Percentiles rank a stretch among this genome's conserved stretches.
Evolutionary conservation across 352 stramenopile species (phyloP).

Genomic region (Pythium apleroticum): DNA sequence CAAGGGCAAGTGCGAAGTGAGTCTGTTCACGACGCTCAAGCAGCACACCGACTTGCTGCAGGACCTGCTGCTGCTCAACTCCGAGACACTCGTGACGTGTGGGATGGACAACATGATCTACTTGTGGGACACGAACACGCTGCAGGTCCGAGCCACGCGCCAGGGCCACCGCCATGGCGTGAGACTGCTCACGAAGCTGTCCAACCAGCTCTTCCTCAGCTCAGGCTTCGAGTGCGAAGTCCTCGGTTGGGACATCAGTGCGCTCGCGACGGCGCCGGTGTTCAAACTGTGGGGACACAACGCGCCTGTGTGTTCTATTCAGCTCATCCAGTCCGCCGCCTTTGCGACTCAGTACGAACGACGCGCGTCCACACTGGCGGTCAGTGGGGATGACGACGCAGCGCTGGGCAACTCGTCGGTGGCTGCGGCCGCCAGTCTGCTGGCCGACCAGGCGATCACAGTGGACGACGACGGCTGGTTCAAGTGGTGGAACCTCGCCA

Average conservation of each 20-base stretch:
- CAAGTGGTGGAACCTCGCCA: constrained; percentile 77
- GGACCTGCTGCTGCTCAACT: constrained; percentile 71
- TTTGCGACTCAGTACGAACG: constrained; percentile 20
- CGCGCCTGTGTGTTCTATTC: constrained; percentile 65
- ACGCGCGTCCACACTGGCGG: background rate
- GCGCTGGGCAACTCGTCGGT: background rate
- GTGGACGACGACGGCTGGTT: constrained; percentile 83
- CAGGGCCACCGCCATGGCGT: constrained; percentile 65
- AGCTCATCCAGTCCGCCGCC: constrained; percentile 48
- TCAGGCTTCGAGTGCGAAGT: constrained; percentile 76
- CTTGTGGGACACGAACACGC: constrained; percentile 60
- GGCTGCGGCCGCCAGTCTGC: constrained; percentile 21
- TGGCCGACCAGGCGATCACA: constrained; percentile 70
- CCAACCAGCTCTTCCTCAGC: constrained; percentile 68
- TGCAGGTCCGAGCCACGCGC: constrained; percentile 46
- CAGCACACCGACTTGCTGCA: constrained; percentile 73
- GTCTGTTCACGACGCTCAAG: constrained; percentile 52
- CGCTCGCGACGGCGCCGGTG: constrained; percentile 53
- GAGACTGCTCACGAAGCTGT: constrained; percentile 60
- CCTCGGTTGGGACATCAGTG: constrained; percentile 71
- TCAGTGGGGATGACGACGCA: background rate
- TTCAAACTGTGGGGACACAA: constrained; percentile 71
- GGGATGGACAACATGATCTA: constrained; percentile 79
- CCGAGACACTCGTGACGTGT: constrained; percentile 65
- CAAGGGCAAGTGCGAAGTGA: constrained; percentile 51